Base-by-base conservation (phyloP, 495 filamentous ascomycete genomes). In the Penicillium diatomitis region DNA sequence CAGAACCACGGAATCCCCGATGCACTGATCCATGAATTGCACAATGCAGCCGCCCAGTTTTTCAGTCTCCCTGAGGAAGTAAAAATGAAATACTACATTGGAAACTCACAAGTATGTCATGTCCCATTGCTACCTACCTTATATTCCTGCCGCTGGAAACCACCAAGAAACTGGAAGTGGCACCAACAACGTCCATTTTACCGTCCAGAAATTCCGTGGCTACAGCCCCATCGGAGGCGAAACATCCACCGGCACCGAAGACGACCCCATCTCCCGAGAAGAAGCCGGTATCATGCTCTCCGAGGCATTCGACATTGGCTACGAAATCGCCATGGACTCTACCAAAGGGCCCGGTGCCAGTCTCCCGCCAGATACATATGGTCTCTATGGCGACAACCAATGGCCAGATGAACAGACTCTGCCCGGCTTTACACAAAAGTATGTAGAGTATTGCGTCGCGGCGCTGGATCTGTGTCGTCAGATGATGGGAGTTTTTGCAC, bases 31-130 rank as follows among this genome's bases (percentile, higher is more conserved):
- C 49, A 62, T 11, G 47, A 56, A 4, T 53, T 78, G 4, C 67
- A 78, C 30, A 39, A 58, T 28, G 62, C 64, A 5, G 70, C 71
- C 9, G 61, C 67, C 44, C 51, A 48, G 0, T 71, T 82, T 46
- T 81, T 80, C 51, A 55, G 54, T 3, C 66, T 78, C 0, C 64
- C 73, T 0, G 54, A 74, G 2, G 69, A 74, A 30, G 65, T 72
- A 43, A 80, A 80, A 51, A 60, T 68, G 53, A 66, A 68, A 20
- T 53, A 67, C 34, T 66, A 67, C 35, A 57, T 68, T 6, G 66
- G 60, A 12, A 67, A 69, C 6, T 66, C 66, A 0, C 52, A 65
- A 31, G 69, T 69, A 20, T 20, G 20, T 20, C 20, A 20, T 20
- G 20, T 20, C 2, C 20, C 20, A 20, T 20, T 20, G 1, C 20